These are phyloP conservation scores for Penicillium subrubescens DNA, from an alignment of 495 filamentous ascomycete species.

Conservation along the genomic window DNA sequence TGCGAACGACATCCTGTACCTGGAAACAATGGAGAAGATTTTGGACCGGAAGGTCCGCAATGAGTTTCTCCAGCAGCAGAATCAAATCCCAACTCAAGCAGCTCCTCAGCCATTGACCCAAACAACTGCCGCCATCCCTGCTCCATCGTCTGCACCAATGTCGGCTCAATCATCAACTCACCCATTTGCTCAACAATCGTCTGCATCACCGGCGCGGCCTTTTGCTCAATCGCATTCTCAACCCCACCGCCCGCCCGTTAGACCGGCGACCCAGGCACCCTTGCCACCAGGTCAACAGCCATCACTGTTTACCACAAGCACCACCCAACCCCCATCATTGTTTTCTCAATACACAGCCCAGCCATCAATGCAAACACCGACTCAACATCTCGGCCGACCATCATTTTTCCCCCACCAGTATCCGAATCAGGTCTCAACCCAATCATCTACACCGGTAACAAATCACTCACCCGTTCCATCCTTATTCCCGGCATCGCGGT, in stretches of 20 bases:
- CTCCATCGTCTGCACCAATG: not conserved
- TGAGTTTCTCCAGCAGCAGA: not conserved
- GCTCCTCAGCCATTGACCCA: not conserved
- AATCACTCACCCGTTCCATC: not conserved
- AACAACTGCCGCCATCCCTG: not conserved
- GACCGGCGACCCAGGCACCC: not conserved
- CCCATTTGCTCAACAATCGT: not conserved
- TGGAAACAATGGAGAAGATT: slow-evolving; percentile 5
- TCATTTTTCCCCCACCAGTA: not conserved
- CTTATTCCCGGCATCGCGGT: not conserved
- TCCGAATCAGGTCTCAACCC: not conserved
- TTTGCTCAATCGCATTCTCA: not conserved
- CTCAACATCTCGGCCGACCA: not conserved
- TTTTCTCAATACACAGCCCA: too few relatives aligned
- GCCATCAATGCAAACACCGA: too few relatives aligned
- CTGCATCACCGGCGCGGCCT: not conserved
- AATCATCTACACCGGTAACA: too few relatives aligned
- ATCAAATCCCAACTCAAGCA: not conserved
- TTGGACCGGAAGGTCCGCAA: not conserved
- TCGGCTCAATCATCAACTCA: not conserved
- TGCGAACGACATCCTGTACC: not conserved
- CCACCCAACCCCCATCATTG: too few relatives aligned
- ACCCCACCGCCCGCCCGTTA: not conserved
- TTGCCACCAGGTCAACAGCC: not conserved
- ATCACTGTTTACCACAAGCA: not conserved